Evolutionary conservation across 257 asterid genomes (phyloP).

Genomic region (Cinchona pubescens): DNA sequence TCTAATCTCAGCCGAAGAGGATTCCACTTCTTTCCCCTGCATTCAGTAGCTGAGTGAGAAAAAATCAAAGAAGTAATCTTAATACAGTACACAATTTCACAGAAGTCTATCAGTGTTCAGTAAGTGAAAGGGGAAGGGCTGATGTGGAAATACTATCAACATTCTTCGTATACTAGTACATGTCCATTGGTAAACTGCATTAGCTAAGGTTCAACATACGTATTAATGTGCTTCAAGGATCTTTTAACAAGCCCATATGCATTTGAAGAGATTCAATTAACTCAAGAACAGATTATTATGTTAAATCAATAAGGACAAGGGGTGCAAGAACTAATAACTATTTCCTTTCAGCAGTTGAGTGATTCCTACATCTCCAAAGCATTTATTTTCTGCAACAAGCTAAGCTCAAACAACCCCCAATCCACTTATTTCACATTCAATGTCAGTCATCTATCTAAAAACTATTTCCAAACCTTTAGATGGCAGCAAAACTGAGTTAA

Average conservation of each 20-base stretch:
- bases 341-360: not conserved
- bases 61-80: constrained; percentile 3
- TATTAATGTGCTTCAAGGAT: not conserved
- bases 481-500: not conserved
- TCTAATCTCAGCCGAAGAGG: constrained; percentile 92
- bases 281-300: not conserved
- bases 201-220: not conserved
- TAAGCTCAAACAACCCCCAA: not conserved
- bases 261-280: not conserved
- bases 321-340: not conserved
- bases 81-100: not conserved
- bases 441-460: not conserved
- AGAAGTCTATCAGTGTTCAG: not conserved
- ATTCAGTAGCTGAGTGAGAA: constrained; percentile 23
- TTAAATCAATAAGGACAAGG: not conserved
- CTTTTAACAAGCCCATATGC: not conserved
- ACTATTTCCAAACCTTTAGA: not conserved
- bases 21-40: constrained; percentile 94
- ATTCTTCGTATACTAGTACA: not conserved
- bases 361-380: not conserved
- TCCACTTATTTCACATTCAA: not conserved
- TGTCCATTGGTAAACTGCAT: too few relatives aligned
- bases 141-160: not conserved
- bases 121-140: not conserved
- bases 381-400: not conserved